Conservation (phyloP, 345 rosid species). For the Eucalyptus decipiens region DNA sequence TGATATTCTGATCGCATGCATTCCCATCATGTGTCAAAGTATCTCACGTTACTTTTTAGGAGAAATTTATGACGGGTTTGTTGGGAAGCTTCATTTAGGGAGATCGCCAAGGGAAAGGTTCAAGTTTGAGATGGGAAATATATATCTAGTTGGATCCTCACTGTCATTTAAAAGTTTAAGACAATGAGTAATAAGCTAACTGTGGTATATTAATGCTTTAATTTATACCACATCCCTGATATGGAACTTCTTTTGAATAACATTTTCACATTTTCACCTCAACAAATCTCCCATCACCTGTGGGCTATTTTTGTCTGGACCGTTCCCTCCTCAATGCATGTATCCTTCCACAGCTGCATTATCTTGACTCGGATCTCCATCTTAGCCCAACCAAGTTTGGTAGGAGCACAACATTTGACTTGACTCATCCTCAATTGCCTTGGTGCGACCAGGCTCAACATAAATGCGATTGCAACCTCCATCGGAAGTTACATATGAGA, state of each 20-base stretch:
- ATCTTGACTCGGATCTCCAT: not conserved
- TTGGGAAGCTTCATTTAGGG: not conserved
- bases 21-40: no score
- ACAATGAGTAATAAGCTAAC: rapidly evolving
- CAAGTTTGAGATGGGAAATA: no score
- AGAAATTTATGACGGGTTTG: not conserved
- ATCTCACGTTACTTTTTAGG: not conserved
- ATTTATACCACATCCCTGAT: not conserved
- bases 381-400: not conserved
- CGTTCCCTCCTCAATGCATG: no score
- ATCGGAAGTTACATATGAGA: not conserved
- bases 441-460: not conserved
- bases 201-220: not conserved
- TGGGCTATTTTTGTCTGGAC: no score
- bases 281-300: no score
- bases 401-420: not conserved
- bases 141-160: no score
- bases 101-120: not conserved
- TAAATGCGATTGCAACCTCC: not conserved
- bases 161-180: no score
- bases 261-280: no score
- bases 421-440: not conserved
- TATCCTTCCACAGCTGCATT: no score
- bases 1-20: not conserved
- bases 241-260: not conserved